Evolutionary conservation across 345 rosid genomes (phyloP), one percentile per base, ranked within the genome.

Genomic region (Lumnitzera racemosa): DNA sequence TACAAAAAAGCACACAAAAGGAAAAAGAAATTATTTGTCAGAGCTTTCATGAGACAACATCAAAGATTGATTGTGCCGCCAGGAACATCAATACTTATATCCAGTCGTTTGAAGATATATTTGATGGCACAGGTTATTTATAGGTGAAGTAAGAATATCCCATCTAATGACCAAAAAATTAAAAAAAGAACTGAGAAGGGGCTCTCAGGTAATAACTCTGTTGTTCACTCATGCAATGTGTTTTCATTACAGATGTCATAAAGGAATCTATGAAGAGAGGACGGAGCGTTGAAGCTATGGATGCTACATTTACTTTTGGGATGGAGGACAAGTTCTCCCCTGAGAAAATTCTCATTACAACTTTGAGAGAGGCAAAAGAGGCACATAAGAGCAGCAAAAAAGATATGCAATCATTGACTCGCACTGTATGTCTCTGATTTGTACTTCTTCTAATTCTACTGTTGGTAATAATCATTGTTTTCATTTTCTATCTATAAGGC

Each of bases 251-350:
- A 89, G 96, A 67, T 65, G 66, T 87, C 50, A 66, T 85, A 61
- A 78, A 74, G 60, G 65, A 62, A 70, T 71, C 76, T 82, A 73
- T 72, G 71, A 83, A 71, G 76, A 74, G 63, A 54, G 80, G 83
- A 54, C 67, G 70, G 78, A 76, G 71, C 65, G 59, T 80, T n/a
- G 80, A 87, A 63, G 90, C 96, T 60, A 73, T 83, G 55, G 89
- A 87, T 65, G 58, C 83, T 59, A 80, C 80, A 54, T 67, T 59
- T 48, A 68, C 72, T 62, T 85, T 90, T 41, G 81, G 78, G 27
- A 63, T 87, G 57, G 90, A 80, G 66, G 84, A 80, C 47, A 80
- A 61, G 72, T 79, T 78, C 68, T 70, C 90, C 29, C 81, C 86
- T 61, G 67, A 73, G 57, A 64, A 68, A 55, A 55, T 90, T 62